phyloP scores from a whole-genome alignment of 768 basidiomycete species.

The Russula vinacea region DNA sequence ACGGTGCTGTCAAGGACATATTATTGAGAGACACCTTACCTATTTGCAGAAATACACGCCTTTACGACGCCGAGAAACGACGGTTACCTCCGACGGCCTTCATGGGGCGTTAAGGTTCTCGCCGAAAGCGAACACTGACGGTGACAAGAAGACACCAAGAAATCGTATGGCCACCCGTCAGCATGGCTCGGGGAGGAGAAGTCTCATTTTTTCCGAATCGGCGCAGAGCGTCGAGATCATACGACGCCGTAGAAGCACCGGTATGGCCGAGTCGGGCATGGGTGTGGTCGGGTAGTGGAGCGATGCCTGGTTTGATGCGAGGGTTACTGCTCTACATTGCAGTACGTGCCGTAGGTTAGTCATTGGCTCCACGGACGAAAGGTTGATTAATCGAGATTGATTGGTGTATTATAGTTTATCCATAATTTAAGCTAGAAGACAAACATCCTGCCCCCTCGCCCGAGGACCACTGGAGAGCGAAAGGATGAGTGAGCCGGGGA shows the following conservation, averaged over 20 bases:
- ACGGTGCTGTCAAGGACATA: background rate
- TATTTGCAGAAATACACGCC: slow-evolving; percentile 35
- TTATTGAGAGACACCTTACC: slow-evolving; percentile 21
- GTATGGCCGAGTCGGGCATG: slow-evolving; percentile 23
- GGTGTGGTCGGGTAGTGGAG: slow-evolving; percentile 18
- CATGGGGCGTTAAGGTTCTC: slow-evolving; percentile 36
- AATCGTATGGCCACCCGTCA: slow-evolving; percentile 12
- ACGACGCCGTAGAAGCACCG: slow-evolving; percentile 27
- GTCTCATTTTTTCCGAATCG: slow-evolving; percentile 30
- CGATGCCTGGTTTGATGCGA: slow-evolving; percentile 8
- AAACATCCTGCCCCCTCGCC: background rate
- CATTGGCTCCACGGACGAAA: background rate
- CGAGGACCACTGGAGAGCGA: slow-evolving; percentile 4
- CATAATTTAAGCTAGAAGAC: slow-evolving; percentile 4
- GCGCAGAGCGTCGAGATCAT: slow-evolving; percentile 32
- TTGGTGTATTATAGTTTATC: slow-evolving; percentile 11
- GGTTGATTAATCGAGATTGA: background rate
- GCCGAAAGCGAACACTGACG: slow-evolving; percentile 22
- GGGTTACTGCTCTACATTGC: background rate
- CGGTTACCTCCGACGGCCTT: slow-evolving; percentile 45
- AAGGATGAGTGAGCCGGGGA: background rate
- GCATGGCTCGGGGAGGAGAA: slow-evolving; percentile 25
- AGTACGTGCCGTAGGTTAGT: background rate
- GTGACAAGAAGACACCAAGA: slow-evolving; percentile 18
- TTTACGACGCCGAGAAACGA: slow-evolving; percentile 47